These are phyloP conservation scores for Halophytophthora batemanensis DNA, from an alignment of 352 stramenopile genomes.

Conservation along the genomic window DNA sequence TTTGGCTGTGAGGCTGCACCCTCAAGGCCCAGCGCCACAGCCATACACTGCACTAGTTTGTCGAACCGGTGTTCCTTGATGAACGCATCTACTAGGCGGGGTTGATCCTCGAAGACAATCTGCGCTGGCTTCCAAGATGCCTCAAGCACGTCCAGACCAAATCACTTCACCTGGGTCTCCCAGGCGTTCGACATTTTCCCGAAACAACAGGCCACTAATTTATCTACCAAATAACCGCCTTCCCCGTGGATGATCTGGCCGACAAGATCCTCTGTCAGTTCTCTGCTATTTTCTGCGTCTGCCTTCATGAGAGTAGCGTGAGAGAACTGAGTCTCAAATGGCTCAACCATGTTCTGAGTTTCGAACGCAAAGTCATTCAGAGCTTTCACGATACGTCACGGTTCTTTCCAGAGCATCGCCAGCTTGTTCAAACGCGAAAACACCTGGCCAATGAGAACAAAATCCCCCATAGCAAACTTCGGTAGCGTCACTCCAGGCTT, in stretches of 20 bases:
- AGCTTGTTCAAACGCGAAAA: conserved; percentile 15
- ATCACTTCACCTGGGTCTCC: conserved; percentile 9
- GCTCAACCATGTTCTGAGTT: conserved; percentile 14
- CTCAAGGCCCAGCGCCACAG: no score
- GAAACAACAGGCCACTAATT: not conserved
- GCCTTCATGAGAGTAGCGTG: conserved; percentile 14
- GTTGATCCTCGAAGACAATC: conserved; percentile 1
- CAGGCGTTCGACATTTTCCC: conserved; percentile 1
- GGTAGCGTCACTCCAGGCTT: conserved; percentile 7
- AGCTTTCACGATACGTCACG: conserved; percentile 3
- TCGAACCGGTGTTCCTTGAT: no score
- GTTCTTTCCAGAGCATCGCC: conserved; percentile 10
- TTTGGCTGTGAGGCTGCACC: no score
- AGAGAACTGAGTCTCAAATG: conserved; percentile 1
- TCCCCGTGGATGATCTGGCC: conserved; percentile 14
- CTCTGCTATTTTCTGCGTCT: conserved; percentile 6
- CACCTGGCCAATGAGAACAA: conserved; percentile 12
- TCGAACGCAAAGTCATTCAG: conserved; percentile 21
- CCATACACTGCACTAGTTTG: no score
- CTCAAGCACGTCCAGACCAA: conserved; percentile 4
- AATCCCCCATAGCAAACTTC: conserved; percentile 13
- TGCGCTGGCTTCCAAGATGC: conserved; percentile 5
- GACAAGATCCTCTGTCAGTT: not conserved
- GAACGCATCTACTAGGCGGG: not conserved
- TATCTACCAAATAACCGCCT: conserved; percentile 12